Evolutionary conservation across 768 basidiomycete species (phyloP).

Genomic region (Tulasnella sp.): DNA sequence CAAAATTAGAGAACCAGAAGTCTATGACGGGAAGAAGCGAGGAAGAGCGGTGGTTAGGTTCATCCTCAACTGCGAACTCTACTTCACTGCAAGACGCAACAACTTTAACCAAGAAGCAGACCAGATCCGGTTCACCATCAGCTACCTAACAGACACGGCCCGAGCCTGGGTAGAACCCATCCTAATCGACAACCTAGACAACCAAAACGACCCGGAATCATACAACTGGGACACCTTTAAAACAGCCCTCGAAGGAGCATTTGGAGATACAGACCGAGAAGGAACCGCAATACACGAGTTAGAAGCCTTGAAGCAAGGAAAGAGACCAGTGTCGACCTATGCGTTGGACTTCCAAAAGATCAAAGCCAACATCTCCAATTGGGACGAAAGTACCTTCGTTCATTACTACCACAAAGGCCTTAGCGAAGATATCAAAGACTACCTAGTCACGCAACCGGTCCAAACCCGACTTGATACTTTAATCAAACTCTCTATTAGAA

Average conservation of each 20-base stretch:
- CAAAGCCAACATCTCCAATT: background rate
- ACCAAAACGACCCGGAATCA: background rate
- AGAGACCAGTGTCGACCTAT: background rate
- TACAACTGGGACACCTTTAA: background rate
- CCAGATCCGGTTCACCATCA: background rate
- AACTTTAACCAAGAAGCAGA: background rate
- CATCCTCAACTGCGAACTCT: background rate
- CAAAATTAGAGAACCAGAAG: background rate
- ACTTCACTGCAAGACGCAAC: background rate
- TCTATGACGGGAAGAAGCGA: background rate
- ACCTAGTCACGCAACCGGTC: background rate
- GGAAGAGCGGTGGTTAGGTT: background rate
- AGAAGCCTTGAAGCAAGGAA: background rate
- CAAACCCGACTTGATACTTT: background rate
- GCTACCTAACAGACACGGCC: background rate
- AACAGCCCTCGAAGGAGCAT: background rate
- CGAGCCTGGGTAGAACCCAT: background rate
- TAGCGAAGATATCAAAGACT: background rate
- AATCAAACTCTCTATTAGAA: background rate
- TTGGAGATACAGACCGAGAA: background rate
- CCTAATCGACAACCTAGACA: background rate
- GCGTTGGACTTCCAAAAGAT: background rate
- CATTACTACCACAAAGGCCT: background rate
- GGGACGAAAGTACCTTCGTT: background rate
- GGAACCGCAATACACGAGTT: background rate